A percentile compares a stretch with the other conserved stretches of the same genome.
Conservation (phyloP, 768 basidiomycete species). For the Amanita subjunquillea region DNA sequence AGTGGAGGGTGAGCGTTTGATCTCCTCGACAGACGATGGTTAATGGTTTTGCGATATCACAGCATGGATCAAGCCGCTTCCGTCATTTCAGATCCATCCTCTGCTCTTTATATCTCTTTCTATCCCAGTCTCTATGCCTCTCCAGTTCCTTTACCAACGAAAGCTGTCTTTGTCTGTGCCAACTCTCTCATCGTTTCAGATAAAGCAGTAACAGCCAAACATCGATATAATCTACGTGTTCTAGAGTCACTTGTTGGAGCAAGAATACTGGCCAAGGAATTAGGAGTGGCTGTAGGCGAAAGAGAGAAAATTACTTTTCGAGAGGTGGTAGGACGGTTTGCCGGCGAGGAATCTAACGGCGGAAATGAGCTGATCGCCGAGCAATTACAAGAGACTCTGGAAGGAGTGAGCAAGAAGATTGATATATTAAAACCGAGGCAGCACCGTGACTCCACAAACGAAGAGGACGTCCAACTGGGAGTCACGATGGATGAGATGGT, state of each 20-base stretch:
- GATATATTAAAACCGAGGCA: slow-evolving; percentile 40
- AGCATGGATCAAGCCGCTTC: slow-evolving; percentile 93
- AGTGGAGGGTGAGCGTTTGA: slow-evolving; percentile 55
- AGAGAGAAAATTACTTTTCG: slow-evolving; percentile 53
- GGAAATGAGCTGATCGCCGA: slow-evolving; percentile 36
- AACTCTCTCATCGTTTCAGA: slow-evolving; percentile 79
- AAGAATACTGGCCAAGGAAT: slow-evolving; percentile 52
- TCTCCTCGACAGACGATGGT: background rate
- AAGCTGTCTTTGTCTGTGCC: slow-evolving; percentile 63
- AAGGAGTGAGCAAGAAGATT: slow-evolving; percentile 34
- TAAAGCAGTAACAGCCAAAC: slow-evolving; percentile 68
- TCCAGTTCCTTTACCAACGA: slow-evolving; percentile 48
- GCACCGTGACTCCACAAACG: slow-evolving; percentile 3
- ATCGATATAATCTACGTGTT: slow-evolving; percentile 81
- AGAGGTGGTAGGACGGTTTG: slow-evolving; percentile 52
- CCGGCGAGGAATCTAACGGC: slow-evolving; percentile 26
- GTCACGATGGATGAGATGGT: slow-evolving; percentile 73
- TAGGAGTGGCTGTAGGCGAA: slow-evolving; percentile 33
- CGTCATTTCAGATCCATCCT: slow-evolving; percentile 59
- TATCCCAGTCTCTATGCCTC: slow-evolving; percentile 62
- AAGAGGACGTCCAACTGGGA: slow-evolving; percentile 38
- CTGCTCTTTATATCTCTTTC: slow-evolving; percentile 76
- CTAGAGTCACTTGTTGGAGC: slow-evolving; percentile 85
- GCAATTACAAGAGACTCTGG: slow-evolving; percentile 36
- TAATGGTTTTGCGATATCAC: too few relatives aligned